phyloP scores from a whole-genome alignment of 768 basidiomycete genomes.

The Trametes meyenii region DNA sequence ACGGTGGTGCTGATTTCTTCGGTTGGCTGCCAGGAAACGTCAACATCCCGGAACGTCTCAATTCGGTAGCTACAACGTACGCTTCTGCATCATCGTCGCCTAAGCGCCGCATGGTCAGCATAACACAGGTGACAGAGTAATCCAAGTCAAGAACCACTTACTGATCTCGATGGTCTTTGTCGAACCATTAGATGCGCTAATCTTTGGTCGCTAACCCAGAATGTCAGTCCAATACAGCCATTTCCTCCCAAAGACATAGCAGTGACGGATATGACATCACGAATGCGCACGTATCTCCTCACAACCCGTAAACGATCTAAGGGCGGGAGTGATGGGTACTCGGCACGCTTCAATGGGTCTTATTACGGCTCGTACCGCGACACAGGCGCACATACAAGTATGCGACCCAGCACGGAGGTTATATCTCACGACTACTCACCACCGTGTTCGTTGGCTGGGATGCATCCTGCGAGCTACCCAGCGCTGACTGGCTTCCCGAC shows the following conservation, averaged over 20 bases:
- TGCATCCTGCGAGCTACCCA: conserved; percentile 13
- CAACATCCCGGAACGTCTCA: background rate
- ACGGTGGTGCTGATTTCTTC: conserved; percentile 1
- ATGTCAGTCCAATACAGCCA: background rate
- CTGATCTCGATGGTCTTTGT: conserved; percentile 27
- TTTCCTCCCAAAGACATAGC: too few relatives aligned
- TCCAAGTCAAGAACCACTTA: conserved; percentile 13
- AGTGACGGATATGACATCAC: too few relatives aligned
- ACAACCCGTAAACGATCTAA: too few relatives aligned
- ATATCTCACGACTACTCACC: background rate
- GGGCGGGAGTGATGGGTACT: too few relatives aligned
- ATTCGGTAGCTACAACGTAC: conserved; percentile 5
- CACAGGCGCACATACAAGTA: too few relatives aligned
- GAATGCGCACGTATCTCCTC: too few relatives aligned
- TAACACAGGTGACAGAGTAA: background rate
- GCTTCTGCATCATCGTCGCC: conserved; percentile 26
- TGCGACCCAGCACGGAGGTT: too few relatives aligned
- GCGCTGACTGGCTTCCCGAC: conserved; percentile 12
- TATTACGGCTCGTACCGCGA: too few relatives aligned
- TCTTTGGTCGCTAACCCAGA: background rate
- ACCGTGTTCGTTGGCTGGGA: background rate
- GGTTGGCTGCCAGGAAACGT: background rate
- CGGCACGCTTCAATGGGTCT: too few relatives aligned
- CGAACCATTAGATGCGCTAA: conserved; percentile 12
- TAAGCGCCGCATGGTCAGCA: background rate